Base-by-base conservation (phyloP, 306 rosid species). In the Glycine tomentella region DNA sequence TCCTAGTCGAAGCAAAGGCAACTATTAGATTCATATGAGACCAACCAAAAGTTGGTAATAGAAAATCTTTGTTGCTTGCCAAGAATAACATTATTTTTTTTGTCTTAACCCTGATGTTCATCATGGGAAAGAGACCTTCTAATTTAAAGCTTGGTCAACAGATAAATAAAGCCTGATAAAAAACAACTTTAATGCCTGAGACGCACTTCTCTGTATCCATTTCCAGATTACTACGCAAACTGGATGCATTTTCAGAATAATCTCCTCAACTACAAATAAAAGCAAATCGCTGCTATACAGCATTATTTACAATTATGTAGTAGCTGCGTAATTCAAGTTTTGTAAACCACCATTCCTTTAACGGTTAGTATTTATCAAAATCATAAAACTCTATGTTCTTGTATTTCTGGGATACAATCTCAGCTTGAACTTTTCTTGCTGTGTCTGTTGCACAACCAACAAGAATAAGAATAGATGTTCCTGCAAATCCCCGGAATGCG, bases 381-480 rank as follows among this genome's bases (percentile, higher is more conserved):
- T 93, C 97, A 66, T 95, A 93, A 78, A 95, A 89, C 83, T 95
- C 99, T 14, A 93, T 95, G 91, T 90, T 90, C 89, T 91, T 91
- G 88, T 95, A 95, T 86, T 93, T 93, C 62, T 93, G 99, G 68
- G 98, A 93, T 83, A 91, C 93, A 62, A 95, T 95, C 88, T 95
- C 97, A 2, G 95, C 99, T 85, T 90, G 90, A 84, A 93, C 98
- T 85, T 95, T 93, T 84, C 98, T 92, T 11, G 99, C 98, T 4
- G 99, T 95, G 84, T 95, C 97, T 51, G 98, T 91, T 48, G 97
- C 98, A 17, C 99, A 95, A 68, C 97, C 99, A 74, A 95, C 97
- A 38, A 95, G 96, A 85, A 95, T 95, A 83, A 93, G 99, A 89
- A 95, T 89, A 56, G 97, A 95, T 8, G 99, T 95, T 82, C 99